Base-by-base conservation (phyloP, 129 eudicot genomes). In the Rutidosis leptorrhynchoides region DNA sequence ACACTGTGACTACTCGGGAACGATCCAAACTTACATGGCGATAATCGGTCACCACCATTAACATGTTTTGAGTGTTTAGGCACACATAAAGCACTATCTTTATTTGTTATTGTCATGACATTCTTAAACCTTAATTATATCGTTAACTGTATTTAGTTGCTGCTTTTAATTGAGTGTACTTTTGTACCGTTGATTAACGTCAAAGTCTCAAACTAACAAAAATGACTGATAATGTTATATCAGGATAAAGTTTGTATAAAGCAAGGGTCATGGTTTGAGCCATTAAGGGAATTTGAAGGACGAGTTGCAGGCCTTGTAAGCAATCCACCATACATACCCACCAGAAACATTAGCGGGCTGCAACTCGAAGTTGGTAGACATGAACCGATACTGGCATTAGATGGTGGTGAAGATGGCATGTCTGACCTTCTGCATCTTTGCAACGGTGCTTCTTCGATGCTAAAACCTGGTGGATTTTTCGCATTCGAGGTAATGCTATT, bases 301-400 rank as follows among this genome's bases (percentile, higher is more conserved):
- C 67, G 52, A 68, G 76, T 89, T 58, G 83, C 69, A 59, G 99
- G 99, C 22, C 63, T 93, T 62, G 96, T 93, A 17, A 88, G 99
- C 77, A 93, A 93, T 79, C 99, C 99, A 43, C 99, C 99, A 7
- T 93, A 93, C 77, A 88, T 93, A 46, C 99, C 99, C 1, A 93
- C 88, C 54, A 81, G 73, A 60, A 77, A 84, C 61, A 86, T 93
- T 25, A 63, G 62, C 29, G 80, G 92, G 19, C 79, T 93, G 33
- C 99, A 93, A 77, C 93, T 88, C 9, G 99, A 93, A 78, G 98
- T 93, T 66, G 80, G 74, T 63, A 83, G 76, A 74, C 89, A 93
- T 64, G 98, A 93, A 81, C 99, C 99, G 23, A 58, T 68, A 67
- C 84, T 86, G 19, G 99, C 99, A n/a, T 67, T 93, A 52, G 99